These are phyloP conservation scores for Malus hybrid DNA, from an alignment of 331 rosid genomes.

Conservation along the genomic window DNA sequence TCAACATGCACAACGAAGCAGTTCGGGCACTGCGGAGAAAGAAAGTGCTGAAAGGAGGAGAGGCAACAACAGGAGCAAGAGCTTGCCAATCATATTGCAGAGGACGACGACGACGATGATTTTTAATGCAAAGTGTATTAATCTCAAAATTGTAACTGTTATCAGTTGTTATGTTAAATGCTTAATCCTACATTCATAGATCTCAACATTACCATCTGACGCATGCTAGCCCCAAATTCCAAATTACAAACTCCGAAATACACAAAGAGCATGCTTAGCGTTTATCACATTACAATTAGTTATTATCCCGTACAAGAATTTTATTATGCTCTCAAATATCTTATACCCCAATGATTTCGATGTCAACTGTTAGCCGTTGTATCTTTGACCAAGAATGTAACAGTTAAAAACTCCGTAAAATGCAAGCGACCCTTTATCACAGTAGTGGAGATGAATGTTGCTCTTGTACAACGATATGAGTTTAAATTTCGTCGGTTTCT, in stretches of 20 bases:
- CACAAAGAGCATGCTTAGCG: not conserved
- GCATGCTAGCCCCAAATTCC: not conserved
- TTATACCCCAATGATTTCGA: no score
- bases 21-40: conserved; percentile 3
- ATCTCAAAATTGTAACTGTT: not conserved
- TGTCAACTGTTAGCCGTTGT: no score
- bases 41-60: conserved; percentile 1
- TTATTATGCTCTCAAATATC: no score
- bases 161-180: not conserved
- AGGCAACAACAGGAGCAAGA: conserved; percentile 1
- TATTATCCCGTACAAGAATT: no score
- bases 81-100: conserved; percentile 6
- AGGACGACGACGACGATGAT: not conserved
- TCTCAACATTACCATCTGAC: not conserved
- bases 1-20: not conserved
- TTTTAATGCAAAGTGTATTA: not conserved
- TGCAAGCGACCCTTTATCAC: no score
- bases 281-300: not conserved
- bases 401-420: no score
- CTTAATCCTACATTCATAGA: not conserved
- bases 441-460: no score
- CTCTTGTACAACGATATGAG: no score
- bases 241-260: not conserved
- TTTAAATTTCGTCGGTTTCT: no score
- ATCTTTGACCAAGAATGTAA: no score